These are phyloP conservation scores for Sarocladiaceae sp. DNA, from an alignment of 2,329 filamentous ascomycete genomes.

Conservation along the genomic window DNA sequence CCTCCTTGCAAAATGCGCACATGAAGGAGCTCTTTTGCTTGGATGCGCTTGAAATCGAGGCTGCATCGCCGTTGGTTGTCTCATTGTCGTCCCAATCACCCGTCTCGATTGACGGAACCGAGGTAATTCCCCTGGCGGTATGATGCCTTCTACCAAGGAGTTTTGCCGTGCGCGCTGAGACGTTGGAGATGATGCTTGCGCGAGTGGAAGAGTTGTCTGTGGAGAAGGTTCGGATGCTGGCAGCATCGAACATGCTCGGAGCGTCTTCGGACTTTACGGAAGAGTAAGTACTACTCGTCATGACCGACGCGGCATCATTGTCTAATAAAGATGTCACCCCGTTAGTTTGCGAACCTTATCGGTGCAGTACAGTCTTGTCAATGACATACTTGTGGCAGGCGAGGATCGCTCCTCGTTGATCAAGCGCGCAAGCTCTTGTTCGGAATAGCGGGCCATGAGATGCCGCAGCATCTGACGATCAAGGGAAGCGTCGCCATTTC, in stretches of 20 bases:
- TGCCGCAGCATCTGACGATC: conserved; percentile 20
- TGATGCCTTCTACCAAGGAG: conserved; percentile 25
- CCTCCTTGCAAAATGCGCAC: conserved; percentile 38
- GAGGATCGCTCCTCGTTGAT: conserved; percentile 16
- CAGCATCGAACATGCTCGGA: conserved; percentile 31
- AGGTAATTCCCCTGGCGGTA: conserved; percentile 12
- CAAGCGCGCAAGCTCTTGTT: conserved; percentile 15
- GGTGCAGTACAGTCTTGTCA: neutral
- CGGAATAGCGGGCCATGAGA: conserved; percentile 16
- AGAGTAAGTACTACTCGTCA: conserved; percentile 29
- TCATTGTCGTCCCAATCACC: conserved; percentile 18
- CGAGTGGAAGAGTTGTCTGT: conserved; percentile 32
- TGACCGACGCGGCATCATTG: conserved; percentile 28
- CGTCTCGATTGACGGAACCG: conserved; percentile 11
- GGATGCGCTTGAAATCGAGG: conserved; percentile 16
- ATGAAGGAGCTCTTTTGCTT: conserved; percentile 36
- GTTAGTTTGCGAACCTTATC: neutral
- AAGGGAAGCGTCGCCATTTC: conserved; percentile 10
- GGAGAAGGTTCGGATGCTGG: conserved; percentile 29
- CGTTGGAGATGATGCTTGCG: conserved; percentile 32
- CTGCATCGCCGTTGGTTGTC: conserved; percentile 13
- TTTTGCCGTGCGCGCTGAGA: conserved; percentile 32
- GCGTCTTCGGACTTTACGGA: conserved; percentile 31
- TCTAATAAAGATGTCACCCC: conserved; percentile 15
- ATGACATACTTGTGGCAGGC: conserved; percentile 4